Conservation (phyloP, 2,329 filamentous ascomycete genomes). For the Fusarium sambucinum region DNA sequence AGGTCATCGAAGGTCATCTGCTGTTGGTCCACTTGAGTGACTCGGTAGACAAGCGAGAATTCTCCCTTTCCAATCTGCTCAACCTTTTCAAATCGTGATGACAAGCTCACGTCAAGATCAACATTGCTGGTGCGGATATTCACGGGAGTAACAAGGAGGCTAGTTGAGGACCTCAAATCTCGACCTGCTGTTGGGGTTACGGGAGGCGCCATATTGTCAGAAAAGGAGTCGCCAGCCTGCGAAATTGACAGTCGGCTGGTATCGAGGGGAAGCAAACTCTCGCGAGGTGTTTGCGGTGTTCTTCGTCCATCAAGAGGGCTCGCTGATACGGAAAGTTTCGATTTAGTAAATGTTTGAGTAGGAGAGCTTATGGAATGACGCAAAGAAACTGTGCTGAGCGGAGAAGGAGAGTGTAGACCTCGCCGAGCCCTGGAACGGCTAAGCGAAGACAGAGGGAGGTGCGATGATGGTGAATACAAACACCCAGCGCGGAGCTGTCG, state of each 20-base stretch:
- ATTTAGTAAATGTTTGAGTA: constrained; percentile 65
- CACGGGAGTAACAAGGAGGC: constrained; percentile 73
- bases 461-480: constrained; percentile 51
- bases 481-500: constrained; percentile 50
- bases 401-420: constrained; percentile 53
- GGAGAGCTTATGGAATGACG: constrained; percentile 46
- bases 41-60: constrained; percentile 92
- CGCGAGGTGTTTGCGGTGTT: constrained; percentile 83
- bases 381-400: constrained; percentile 48
- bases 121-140: constrained; percentile 78
- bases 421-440: constrained; percentile 49
- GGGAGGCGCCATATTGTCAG: constrained; percentile 63
- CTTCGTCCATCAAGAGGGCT: constrained; percentile 70
- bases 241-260: constrained; percentile 88
- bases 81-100: constrained; percentile 82
- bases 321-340: constrained; percentile 62
- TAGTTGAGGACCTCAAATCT: constrained; percentile 63
- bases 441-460: constrained; percentile 56
- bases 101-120: constrained; percentile 77
- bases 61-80: constrained; percentile 87
- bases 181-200: constrained; percentile 82
- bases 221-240: constrained; percentile 59
- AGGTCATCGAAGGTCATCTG: constrained; percentile 54
- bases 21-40: constrained; percentile 61
- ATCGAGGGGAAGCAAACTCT: constrained; percentile 80